These are phyloP conservation scores for Cucumis melo DNA, from an alignment of 306 rosid species.

Conservation along the genomic window DNA sequence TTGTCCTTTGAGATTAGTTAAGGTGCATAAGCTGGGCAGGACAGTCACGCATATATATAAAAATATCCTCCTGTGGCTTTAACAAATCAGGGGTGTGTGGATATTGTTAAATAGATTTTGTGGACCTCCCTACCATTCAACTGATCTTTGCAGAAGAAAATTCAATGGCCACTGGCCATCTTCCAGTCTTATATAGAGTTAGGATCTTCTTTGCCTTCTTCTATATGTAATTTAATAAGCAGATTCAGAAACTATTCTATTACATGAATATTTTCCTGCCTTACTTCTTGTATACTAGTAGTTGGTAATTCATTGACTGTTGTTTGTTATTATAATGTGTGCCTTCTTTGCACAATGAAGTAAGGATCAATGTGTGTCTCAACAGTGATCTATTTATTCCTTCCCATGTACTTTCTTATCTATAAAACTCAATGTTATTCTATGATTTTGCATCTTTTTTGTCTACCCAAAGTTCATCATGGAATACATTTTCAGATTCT, in stretches of 20 bases:
- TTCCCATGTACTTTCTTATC: not conserved
- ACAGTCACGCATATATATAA: too few species aligned
- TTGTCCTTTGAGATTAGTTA: too few species aligned
- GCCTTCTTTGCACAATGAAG: not conserved
- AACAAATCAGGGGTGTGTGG: not conserved
- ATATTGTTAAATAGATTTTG: not conserved
- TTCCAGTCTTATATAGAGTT: not conserved
- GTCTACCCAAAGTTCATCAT: conserved; percentile 2
- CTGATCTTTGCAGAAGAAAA: not conserved
- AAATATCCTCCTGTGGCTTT: not conserved
- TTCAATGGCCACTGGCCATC: not conserved
- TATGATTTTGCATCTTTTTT: conserved; percentile 5
- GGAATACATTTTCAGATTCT: conserved; percentile 12
- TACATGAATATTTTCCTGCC: not conserved
- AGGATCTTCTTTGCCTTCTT: not conserved
- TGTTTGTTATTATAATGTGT: not conserved
- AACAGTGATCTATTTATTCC: not conserved
- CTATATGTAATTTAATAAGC: not conserved
- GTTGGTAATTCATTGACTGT: not conserved
- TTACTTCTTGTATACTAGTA: not conserved
- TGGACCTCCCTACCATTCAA: not conserved
- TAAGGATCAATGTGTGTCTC: not conserved
- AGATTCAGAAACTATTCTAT: not conserved
- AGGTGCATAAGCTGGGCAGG: too few species aligned
- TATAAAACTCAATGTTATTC: not conserved